Conservation (phyloP, 1,139 yeast genomes). For the Arxiozyma bovina region DNA sequence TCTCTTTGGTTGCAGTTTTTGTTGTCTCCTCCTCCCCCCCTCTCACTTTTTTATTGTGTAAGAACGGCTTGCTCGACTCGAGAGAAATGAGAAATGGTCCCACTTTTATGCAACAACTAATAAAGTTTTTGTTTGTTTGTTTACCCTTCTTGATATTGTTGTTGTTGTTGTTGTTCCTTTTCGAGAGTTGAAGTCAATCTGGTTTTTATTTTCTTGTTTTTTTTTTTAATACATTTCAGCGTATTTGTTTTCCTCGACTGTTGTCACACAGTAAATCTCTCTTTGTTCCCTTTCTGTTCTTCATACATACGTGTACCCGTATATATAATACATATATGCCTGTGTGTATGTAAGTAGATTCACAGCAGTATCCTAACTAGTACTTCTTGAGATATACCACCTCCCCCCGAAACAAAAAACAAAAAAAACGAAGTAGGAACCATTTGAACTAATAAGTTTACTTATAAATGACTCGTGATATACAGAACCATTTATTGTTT, state of each 20-base stretch:
- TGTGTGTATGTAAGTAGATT: no score
- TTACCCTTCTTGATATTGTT: no score
- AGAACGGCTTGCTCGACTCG: not conserved
- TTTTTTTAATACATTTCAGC: no score
- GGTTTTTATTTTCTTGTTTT: not conserved
- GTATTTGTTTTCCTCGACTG: not conserved
- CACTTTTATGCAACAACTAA: not conserved
- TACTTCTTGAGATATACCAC: no score
- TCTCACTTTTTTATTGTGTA: not conserved
- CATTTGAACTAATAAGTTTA: not conserved
- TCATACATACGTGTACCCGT: no score
- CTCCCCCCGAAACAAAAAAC: no score
- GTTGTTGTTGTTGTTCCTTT: not conserved
- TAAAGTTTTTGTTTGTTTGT: not conserved
- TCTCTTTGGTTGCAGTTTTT: no score
- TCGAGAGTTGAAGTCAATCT: not conserved
- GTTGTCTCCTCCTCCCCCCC: not conserved
- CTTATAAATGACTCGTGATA: conserved; percentile 51
- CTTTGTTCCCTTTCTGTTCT: not conserved
- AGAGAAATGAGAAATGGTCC: not conserved
- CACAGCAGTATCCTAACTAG: no score
- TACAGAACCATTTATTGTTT: conserved; percentile 74
- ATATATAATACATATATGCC: no score
- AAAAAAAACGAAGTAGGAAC: no score
- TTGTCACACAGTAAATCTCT: not conserved